phyloP scores from a whole-genome alignment of 2,329 filamentous ascomycete genomes.

The Xylariales sp. region DNA sequence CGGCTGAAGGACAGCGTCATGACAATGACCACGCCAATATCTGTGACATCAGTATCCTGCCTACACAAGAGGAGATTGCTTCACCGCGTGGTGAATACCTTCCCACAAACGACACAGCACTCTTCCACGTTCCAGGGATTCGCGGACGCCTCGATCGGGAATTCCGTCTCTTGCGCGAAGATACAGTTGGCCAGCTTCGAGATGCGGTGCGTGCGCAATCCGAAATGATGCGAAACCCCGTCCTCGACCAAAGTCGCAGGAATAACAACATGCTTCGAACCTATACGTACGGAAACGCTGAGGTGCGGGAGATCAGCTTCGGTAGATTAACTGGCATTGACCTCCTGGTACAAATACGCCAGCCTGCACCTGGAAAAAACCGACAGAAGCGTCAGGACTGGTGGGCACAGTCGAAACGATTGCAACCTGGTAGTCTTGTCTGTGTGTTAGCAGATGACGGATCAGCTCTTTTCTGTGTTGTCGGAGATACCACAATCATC shows the following conservation, averaged over 20 bases:
- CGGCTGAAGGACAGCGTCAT: too few relatives aligned
- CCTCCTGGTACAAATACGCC: slow-evolving; percentile 38
- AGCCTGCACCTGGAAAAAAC: slow-evolving; percentile 30
- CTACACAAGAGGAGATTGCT: slow-evolving; percentile 42
- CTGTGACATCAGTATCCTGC: slow-evolving; percentile 41
- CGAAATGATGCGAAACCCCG: slow-evolving; percentile 23
- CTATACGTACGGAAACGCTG: slow-evolving; percentile 31
- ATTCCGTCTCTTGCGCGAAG: slow-evolving; percentile 52
- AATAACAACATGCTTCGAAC: slow-evolving; percentile 26
- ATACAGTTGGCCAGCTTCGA: slow-evolving; percentile 48
- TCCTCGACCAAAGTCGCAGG: slow-evolving; percentile 10
- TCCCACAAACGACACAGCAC: slow-evolving; percentile 32
- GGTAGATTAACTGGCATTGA: slow-evolving; percentile 36
- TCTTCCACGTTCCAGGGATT: slow-evolving; percentile 37
- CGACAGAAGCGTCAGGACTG: slow-evolving; percentile 35
- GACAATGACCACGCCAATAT: slow-evolving; percentile 47
- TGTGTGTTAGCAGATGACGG: slow-evolving; percentile 39
- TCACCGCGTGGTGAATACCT: slow-evolving; percentile 39
- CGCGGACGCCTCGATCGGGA: slow-evolving; percentile 47
- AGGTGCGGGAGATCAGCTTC: slow-evolving; percentile 28
- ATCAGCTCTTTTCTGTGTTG: slow-evolving; percentile 37
- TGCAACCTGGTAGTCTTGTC: slow-evolving; percentile 44
- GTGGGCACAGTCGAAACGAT: slow-evolving; percentile 46
- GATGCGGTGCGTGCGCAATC: slow-evolving; percentile 40
- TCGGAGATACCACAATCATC: slow-evolving; percentile 27